phyloP scores from a whole-genome alignment of 257 asterid species.

The Salvia miltiorrhiza region DNA sequence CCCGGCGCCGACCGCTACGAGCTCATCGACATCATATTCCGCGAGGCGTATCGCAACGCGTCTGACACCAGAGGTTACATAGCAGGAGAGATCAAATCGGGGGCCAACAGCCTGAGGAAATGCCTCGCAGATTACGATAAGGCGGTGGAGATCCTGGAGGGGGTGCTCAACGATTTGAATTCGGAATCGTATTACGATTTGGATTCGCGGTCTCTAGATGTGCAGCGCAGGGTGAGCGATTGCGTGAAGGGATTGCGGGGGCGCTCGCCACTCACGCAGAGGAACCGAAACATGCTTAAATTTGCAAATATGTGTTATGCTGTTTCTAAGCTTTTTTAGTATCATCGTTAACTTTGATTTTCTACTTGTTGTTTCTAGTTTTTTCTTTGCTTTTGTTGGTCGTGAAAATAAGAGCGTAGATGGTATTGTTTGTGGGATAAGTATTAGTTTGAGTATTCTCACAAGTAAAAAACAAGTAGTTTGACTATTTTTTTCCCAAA shows the following conservation, averaged over 20 bases:
- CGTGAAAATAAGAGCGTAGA: not conserved
- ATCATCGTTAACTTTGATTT: not conserved
- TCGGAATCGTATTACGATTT: slow-evolving; percentile 24
- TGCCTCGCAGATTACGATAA: slow-evolving; percentile 21
- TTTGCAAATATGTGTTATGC: slow-evolving; percentile 27
- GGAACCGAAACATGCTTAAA: slow-evolving; percentile 23
- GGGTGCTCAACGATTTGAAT: slow-evolving; percentile 27
- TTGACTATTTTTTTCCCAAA: no score
- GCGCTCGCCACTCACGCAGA: not conserved
- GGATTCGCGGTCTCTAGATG: not conserved
- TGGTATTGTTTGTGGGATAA: not conserved
- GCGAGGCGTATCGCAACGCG: slow-evolving; percentile 21
- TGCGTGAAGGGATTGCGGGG: slow-evolving; percentile 18
- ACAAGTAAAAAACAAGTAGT: no score
- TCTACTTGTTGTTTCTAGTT: not conserved
- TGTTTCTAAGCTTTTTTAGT: slow-evolving; percentile 25
- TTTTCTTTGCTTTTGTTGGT: not conserved
- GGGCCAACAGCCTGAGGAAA: not conserved
- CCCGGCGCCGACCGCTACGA: slow-evolving; percentile 19
- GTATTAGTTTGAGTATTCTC: no score
- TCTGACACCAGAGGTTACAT: slow-evolving; percentile 19
- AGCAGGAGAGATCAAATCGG: not conserved
- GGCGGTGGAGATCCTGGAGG: slow-evolving; percentile 5
- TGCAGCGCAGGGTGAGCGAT: not conserved
- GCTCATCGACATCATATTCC: slow-evolving; percentile 25